Conservation (phyloP, 306 rosid species). For the Vigna radiata region DNA sequence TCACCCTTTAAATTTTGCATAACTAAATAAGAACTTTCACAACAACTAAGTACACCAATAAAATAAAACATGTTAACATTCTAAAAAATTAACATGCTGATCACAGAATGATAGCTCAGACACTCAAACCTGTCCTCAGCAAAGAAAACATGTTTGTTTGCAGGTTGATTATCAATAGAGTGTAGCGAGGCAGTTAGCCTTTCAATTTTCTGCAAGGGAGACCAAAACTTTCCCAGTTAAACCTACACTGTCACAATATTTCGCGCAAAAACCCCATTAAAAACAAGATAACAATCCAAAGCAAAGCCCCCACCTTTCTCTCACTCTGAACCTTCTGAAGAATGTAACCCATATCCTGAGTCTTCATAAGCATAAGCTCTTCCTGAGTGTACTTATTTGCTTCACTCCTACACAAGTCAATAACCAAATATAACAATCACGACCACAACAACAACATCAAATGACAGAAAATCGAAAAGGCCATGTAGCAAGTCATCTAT, state of each 20-base stretch:
- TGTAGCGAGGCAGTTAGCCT: conserved; percentile 74
- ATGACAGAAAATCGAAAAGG: background rate
- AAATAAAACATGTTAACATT: conserved; percentile 1
- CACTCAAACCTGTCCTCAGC: conserved; percentile 76
- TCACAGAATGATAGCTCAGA: conserved; percentile 8
- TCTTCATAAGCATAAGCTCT: conserved; percentile 79
- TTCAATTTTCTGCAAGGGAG: conserved; percentile 71
- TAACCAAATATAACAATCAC: too few relatives aligned
- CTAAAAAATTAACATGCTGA: background rate
- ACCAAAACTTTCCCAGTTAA: conserved; percentile 4
- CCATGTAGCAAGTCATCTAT: background rate
- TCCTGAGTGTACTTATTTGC: conserved; percentile 77
- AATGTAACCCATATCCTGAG: conserved; percentile 82
- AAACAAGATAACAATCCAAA: conserved; percentile 7
- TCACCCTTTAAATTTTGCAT: background rate
- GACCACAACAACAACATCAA: background rate
- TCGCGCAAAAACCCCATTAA: conserved; percentile 11
- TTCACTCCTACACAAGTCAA: conserved; percentile 55
- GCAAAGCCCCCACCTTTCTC: conserved; percentile 57
- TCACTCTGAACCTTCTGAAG: conserved; percentile 83
- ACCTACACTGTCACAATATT: background rate
- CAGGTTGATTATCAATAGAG: conserved; percentile 56
- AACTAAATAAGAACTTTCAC: background rate
- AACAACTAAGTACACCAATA: background rate
- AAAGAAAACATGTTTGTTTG: conserved; percentile 62